Conservation (phyloP, 441 rosid genomes). For the Theobroma grandiflorum region DNA sequence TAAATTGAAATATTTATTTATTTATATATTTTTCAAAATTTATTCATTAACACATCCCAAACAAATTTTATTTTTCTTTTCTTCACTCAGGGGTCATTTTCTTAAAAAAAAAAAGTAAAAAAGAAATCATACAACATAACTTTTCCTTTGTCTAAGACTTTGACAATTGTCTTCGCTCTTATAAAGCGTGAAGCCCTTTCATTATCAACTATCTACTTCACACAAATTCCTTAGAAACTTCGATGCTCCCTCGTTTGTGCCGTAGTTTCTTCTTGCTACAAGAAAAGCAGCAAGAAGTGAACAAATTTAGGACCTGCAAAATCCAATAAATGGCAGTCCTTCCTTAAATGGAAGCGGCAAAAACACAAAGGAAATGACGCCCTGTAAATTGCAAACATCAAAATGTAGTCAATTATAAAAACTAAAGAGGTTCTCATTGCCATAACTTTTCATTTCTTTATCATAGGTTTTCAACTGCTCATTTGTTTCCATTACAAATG, state of each 20-base stretch:
- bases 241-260: not conserved
- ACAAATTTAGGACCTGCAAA: not conserved
- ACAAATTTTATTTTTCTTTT: no score
- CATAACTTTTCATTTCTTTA: not conserved
- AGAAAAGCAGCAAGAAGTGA: not conserved
- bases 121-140: no score
- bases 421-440: no score
- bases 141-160: no score
- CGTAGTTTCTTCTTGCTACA: not conserved
- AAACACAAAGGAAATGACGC: not conserved
- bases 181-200: not conserved
- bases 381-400: not conserved
- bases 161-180: no score
- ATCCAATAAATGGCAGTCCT: not conserved
- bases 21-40: no score
- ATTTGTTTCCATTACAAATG: not conserved
- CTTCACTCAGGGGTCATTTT: no score
- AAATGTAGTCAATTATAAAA: no score
- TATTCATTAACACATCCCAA: no score
- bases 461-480: constrained; percentile 4
- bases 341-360: not conserved
- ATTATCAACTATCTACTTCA: not conserved
- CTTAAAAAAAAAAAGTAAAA: no score
- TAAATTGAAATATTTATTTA: no score
- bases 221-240: not conserved